Base-by-base conservation (phyloP, 768 basidiomycete species). In the Mycena metata region DNA sequence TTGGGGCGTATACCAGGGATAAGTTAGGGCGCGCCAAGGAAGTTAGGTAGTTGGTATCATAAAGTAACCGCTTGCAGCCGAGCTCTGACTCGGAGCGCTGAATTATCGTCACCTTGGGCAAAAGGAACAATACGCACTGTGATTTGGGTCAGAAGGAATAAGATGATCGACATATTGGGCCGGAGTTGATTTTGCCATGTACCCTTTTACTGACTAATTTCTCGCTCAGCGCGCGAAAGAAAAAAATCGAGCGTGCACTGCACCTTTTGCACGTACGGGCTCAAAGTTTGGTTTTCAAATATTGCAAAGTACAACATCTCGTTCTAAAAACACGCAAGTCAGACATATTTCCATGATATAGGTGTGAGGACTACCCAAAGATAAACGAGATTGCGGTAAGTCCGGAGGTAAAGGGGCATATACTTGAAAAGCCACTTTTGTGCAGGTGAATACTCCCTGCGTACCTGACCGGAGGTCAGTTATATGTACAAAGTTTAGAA, bases 11-110 rank as follows among this genome's bases (percentile, higher is more conserved):
- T 19, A 72, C 76, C 49, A 91, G 69, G 21, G 77, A 78, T 39
- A 91, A 85, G 74, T 91, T 90, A 1, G 86, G 81, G 49, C 79
- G 80, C 60, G 86, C 79, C 57, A 91, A 75, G 26, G 82, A 78
- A n/a, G 83, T 75, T 21, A 91, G 82, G 73, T 89, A 91, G 19
- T 83, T 83, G 4, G 87, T 85, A 72, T 92, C 88, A 61, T 87
- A 80, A 39, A 91, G 85, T 21, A 90, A 83, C 43, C 91, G 83
- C 76, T 90, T 90, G 74, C 89, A 91, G 23, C 90, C 90, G 35
- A 85, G 83, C 47, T 84, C 88, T 88, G 64, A 45, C 5, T 26
- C 0, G 24, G 17, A 26, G 3, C 6, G 23, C 7, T 17, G 19
- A 11, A 43, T 19, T 5, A n/a, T 2, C 24, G 30, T n/a, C 19